Conservation (phyloP, 2,329 filamentous ascomycete species). For the Ophioceras dolichostomum region DNA sequence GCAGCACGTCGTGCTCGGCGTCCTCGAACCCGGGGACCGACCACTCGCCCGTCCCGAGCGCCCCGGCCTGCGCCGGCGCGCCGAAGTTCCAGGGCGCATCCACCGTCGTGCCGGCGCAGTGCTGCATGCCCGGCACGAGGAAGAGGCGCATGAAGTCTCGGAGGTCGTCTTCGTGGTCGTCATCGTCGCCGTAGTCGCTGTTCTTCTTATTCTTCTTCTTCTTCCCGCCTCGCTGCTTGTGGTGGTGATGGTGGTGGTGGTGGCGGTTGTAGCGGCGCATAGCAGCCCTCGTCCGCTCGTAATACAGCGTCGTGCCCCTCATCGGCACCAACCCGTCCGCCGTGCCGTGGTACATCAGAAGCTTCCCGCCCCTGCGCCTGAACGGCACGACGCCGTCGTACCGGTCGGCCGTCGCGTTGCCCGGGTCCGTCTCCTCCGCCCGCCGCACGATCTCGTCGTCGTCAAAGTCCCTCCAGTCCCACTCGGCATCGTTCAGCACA, state of each 20-base stretch:
- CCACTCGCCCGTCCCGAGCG: conserved; percentile 12
- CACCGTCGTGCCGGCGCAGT: conserved; percentile 26
- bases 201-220: not conserved
- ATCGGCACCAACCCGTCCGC: conserved; percentile 27
- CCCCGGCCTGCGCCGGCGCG: conserved; percentile 14
- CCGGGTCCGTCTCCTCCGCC: conserved; percentile 22
- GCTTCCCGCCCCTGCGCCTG: conserved; percentile 25
- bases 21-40: conserved; percentile 2
- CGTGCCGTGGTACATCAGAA: conserved; percentile 33
- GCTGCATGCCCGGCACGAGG: conserved; percentile 39
- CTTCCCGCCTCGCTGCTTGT: no score
- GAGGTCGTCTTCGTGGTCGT: conserved; percentile 11
- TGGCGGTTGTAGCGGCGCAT: conserved; percentile 16
- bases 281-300: conserved; percentile 18
- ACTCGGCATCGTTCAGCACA: conserved; percentile 24
- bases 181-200: not conserved
- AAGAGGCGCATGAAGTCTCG: conserved; percentile 41
- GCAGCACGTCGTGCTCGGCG: conserved; percentile 1
- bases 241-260: not conserved
- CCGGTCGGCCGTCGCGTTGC: conserved; percentile 22
- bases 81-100: conserved; percentile 28
- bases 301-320: conserved; percentile 20
- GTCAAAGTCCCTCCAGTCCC: conserved; percentile 20
- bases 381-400: conserved; percentile 26
- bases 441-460: conserved; percentile 16